These are phyloP conservation scores for Eucalyptus caleyi DNA, from an alignment of 345 rosid genomes.

Conservation along the genomic window DNA sequence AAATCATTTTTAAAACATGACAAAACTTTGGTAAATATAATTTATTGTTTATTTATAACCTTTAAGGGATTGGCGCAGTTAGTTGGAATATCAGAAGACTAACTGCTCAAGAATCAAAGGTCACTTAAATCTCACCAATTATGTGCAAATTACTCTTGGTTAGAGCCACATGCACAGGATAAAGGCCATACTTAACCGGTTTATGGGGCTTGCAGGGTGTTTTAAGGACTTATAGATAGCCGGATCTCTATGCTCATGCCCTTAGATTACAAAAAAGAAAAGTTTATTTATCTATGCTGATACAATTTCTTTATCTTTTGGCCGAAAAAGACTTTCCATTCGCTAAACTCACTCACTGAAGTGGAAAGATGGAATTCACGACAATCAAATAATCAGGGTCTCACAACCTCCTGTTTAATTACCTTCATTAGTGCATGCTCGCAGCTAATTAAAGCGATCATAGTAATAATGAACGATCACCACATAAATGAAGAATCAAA, in stretches of 20 bases:
- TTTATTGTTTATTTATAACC: not conserved
- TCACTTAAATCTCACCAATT: not conserved
- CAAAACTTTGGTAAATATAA: not conserved
- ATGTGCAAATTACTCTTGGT: not conserved
- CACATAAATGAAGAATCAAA: too few species aligned
- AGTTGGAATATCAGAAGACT: not conserved
- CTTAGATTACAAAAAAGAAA: too few species aligned
- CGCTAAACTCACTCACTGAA: not conserved
- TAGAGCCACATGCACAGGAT: not conserved
- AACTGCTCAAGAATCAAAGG: not conserved
- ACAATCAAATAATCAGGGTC: not conserved
- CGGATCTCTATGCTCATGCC: too few species aligned
- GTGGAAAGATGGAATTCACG: not conserved
- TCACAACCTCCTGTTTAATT: not conserved
- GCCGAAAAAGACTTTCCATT: not conserved
- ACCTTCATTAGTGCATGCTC: not conserved
- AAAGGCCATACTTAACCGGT: not conserved
- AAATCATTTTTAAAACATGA: not conserved
- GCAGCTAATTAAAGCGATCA: not conserved
- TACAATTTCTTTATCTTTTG: not conserved
- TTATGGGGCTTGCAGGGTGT: not conserved
- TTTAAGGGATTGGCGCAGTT: not conserved
- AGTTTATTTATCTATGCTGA: not conserved
- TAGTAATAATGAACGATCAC: not conserved
- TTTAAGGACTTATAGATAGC: not conserved